Evolutionary conservation across 1,284 basidiomycete species (phyloP), one percentile per base, ranked within the genome.

Genomic region (Volvariella volvacea): DNA sequence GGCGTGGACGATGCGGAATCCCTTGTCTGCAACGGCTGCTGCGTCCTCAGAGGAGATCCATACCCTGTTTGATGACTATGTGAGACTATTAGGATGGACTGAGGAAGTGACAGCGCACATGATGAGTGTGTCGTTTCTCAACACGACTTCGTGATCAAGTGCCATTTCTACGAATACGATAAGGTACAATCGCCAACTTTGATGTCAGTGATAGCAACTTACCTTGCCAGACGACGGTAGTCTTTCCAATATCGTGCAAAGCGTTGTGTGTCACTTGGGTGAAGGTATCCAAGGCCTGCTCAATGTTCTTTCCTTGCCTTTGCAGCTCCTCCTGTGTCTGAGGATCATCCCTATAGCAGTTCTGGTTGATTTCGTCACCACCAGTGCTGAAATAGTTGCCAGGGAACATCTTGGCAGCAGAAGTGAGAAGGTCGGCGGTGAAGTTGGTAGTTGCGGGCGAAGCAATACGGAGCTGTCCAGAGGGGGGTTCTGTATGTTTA

Each of bases 321-420:
- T 67, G 58, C 44, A 88, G 65, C 7, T 72, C 69, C 0, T 59
- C 56, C 53, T 78, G 74, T 0, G 85, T 87, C 48, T 70, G 62
- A 3, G 62, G 53, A 58, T 91, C 88, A 21, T 77, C 58, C 0
- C 66, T 64, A 57, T 88, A 92, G 62, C 88, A 91, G 34, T 70
- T 68, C 7, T 60, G 56, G 56, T 91, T 91, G 49, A 92, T 60
- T 62, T 93, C 90, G 57, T 93, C 91, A 0, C 90, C 90, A 1
- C 91, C 91, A 0, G 87, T 86, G 51, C 78, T 80, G 58, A 93
- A 79, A 47, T 86, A 70, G 19, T 60, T 69, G 14, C 80, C 77
- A 1, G 78, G 74, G 50, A 85, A 73, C 30, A 76, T 60, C 15
- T 56, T 54, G 4, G 70, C 63, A 15, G 65, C 60, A 6, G 65